Base-by-base conservation (phyloP, 352 stramenopile genomes). In the Salisapilia sapeloensis region DNA sequence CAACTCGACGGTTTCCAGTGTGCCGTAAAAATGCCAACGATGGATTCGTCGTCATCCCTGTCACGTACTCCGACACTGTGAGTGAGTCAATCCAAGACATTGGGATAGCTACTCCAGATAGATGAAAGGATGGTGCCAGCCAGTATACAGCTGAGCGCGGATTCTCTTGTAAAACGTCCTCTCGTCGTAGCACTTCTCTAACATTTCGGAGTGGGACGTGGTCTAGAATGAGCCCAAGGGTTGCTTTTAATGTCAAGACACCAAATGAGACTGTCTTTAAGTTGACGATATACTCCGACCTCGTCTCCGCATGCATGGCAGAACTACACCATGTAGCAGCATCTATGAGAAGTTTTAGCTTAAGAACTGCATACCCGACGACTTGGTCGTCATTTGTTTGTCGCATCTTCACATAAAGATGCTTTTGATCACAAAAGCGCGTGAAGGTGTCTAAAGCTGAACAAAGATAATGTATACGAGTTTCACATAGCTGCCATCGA, bases 401-500 rank as follows among this genome's bases (percentile, higher is more conserved):
- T 40, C 79, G 80, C 46, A 89, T 55, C 31, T 80, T 80, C 18
- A 89, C 76, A 0, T 64, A 35, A 15, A 89, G 37, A 4, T 54
- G 57, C 29, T 82, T 76, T 11, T 80, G 51, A 10, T 49, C 44
- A 36, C 69, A 83, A 28, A 71, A 83, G 12, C 76, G 60, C 10
- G 46, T 60, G 38, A 89, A 83, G 4, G 46, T 53, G n/a, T 79
- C 64, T n/a, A 60, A 39, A 4, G 72, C 74, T 1, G 69, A 50
- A 13, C 64, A 61, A 1, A 80, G 21, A 45, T 85, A 83, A 40
- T 89, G 69, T 0, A 83, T 33, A 0, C 69, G 50, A 0, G 69
- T 55, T 36, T 89, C 72, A 41, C 65, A 85, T 2, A 89, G 53
- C 35, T 89, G 72, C 72, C 72, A 89, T 0, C 72, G 65, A 19